Evolutionary conservation across 805 yeast genomes (phyloP), one percentile per base, ranked within the genome.

Genomic region (Zygotorulaspora chibaensis): DNA sequence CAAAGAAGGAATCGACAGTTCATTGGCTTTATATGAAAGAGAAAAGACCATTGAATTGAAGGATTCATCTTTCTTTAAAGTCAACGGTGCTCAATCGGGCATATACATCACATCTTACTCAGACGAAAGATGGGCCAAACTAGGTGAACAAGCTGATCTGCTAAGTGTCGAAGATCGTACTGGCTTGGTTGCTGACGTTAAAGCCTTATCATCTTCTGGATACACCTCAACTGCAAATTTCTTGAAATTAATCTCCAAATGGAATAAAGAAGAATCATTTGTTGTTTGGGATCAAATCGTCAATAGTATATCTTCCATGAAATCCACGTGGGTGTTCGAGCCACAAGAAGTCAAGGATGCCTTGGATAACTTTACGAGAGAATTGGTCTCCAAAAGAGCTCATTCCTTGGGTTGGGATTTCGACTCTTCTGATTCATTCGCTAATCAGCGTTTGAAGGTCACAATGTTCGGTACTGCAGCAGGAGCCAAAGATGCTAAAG

Each of bases 131-230:
- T 81, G 89, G 81, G 67, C 71, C 40, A 80, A 81, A 62, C 73
- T 85, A 55, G 87, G 87, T 44, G 61, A 75, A 50, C 75, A 74
- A 34, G 72, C 72, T 9, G 80, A 80, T 34, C 68, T 75, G 55
- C 73, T 86, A 56, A 74, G 87, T 9, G 84, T 82, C 42, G 86
- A 83, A 62, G 95, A 86, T 66, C 79, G 87, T 66, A 80, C 83
- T 45, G 91, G 90, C 35, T 73, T 84, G 55, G 84, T 85, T 39
- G 84, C 90, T n/a, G 95, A 86, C 67, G 86, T 86, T 15, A 79
- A 76, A 42, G 77, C 87, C 8, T 72, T 84, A 54, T 79, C 91
- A 4, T 69, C 81, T 23, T 80, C 91, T 15, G 93, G 93, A 26
- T 75, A 76, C 56, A 77, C 83, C 45, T 70, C 81, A 20, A 78